Evolutionary conservation across 257 asterid genomes (phyloP).

Genomic region (Linaria vulgaris): DNA sequence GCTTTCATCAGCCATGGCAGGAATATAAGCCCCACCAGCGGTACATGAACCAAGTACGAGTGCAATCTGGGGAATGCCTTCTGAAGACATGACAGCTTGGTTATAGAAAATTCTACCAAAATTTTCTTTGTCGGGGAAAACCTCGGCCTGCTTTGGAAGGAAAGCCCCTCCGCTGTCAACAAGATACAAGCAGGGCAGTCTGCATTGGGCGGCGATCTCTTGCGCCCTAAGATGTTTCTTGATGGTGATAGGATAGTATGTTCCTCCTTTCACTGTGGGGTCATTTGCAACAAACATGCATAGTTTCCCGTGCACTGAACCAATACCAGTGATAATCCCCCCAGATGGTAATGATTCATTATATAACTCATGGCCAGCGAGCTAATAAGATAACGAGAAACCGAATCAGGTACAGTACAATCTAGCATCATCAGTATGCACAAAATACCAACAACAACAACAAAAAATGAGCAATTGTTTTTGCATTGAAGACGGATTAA

Average conservation of each 20-base stretch:
- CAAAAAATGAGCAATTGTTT: too few relatives aligned
- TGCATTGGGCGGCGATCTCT: conserved; percentile 88
- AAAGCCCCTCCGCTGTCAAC: conserved; percentile 99
- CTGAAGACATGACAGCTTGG: conserved; percentile 89
- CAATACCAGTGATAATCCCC: conserved; percentile 90
- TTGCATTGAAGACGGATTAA: too few relatives aligned
- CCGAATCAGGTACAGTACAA: conserved; percentile 26
- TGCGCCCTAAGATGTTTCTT: conserved; percentile 99
- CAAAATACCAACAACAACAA: not conserved
- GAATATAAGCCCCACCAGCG: conserved; percentile 99
- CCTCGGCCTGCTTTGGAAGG: conserved; percentile 98
- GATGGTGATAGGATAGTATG: conserved; percentile 89
- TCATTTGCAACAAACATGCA: conserved; percentile 98
- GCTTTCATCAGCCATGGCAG: conserved; percentile 99
- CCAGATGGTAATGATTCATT: conserved; percentile 90
- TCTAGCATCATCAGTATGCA: conserved; percentile 6
- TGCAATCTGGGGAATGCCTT: conserved; percentile 96
- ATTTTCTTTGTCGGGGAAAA: conserved; percentile 90
- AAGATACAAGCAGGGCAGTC: conserved; percentile 87
- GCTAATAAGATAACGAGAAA: conserved; percentile 46
- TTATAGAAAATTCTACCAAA: conserved; percentile 95
- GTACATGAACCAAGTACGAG: conserved; percentile 96
- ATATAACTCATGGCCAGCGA: conserved; percentile 91
- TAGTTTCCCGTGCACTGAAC: conserved; percentile 82
- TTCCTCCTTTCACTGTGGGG: conserved; percentile 97